Percentiles rank a stretch among this genome's conserved stretches.
phyloP scores from a whole-genome alignment of 2,329 filamentous ascomycete species.

The Stylonectria norvegica region DNA sequence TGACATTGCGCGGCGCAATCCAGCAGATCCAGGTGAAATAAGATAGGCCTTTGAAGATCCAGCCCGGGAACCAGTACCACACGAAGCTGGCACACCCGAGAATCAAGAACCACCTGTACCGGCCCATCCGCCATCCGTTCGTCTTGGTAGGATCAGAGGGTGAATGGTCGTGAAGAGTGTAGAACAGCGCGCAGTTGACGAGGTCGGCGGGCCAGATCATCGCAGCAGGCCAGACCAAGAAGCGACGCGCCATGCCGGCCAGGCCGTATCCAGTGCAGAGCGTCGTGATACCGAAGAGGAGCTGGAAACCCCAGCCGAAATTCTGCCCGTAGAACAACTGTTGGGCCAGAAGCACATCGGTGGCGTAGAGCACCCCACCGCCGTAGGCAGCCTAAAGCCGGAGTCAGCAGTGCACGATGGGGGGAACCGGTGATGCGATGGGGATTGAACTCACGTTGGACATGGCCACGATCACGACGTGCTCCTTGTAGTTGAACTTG shows the following conservation, averaged over 20 bases:
- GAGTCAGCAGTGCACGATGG: constrained; percentile 11
- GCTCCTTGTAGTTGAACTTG: constrained; percentile 61
- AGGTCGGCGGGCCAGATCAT: constrained; percentile 58
- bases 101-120: constrained; percentile 61
- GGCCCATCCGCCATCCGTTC: constrained; percentile 61
- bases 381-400: constrained; percentile 51
- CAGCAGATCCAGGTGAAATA: constrained; percentile 61
- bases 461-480: constrained; percentile 61
- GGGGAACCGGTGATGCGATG: not conserved
- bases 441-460: constrained; percentile 52
- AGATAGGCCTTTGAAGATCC: constrained; percentile 60
- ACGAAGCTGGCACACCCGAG: constrained; percentile 49
- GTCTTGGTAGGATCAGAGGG: constrained; percentile 46
- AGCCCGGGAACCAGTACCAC: constrained; percentile 62
- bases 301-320: constrained; percentile 52
- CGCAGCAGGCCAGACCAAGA: constrained; percentile 51
- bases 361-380: constrained; percentile 55
- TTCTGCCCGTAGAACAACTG: constrained; percentile 56
- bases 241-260: constrained; percentile 52
- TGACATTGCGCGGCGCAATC: constrained; percentile 57
- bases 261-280: constrained; percentile 57
- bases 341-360: constrained; percentile 48
- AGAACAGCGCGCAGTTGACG: constrained; percentile 52
- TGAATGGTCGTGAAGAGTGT: constrained; percentile 45
- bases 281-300: constrained; percentile 52